Percentiles rank a stretch among this genome's conserved stretches.
Conservation (phyloP, 805 yeast genomes). For the Lipomyces yamadae region DNA sequence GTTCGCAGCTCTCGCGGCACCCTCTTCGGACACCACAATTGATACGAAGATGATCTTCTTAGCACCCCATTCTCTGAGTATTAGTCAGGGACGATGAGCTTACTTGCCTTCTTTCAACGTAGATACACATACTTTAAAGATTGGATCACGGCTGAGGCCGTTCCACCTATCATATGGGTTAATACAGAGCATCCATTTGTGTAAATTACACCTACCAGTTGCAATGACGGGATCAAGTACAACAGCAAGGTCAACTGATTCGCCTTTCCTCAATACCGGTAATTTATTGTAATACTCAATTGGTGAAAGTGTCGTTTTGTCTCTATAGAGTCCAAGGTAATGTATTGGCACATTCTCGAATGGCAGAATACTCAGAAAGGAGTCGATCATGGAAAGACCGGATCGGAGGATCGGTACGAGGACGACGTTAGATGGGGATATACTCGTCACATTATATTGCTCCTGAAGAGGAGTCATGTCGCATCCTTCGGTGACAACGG, state of each 20-base stretch:
- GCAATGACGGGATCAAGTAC: slow-evolving; percentile 46
- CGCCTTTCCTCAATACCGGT: slow-evolving; percentile 35
- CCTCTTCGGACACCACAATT: slow-evolving; percentile 41
- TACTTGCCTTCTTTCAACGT: background rate
- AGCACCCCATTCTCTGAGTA: slow-evolving; percentile 44
- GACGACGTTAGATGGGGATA: slow-evolving; percentile 38
- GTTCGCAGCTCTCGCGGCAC: slow-evolving; percentile 35
- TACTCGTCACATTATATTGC: slow-evolving; percentile 22
- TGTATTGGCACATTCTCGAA: slow-evolving; percentile 42
- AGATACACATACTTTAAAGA: slow-evolving; percentile 34
- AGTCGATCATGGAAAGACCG: slow-evolving; percentile 44
- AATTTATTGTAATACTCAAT: slow-evolving; percentile 47
- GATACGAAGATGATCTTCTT: slow-evolving; percentile 41
- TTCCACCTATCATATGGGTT: slow-evolving; percentile 39
- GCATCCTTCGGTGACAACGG: slow-evolving; percentile 14
- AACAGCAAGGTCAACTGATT: slow-evolving; percentile 40
- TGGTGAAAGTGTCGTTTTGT: slow-evolving; percentile 42
- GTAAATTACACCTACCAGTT: slow-evolving; percentile 36
- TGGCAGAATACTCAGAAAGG: slow-evolving; percentile 43
- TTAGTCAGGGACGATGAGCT: background rate
- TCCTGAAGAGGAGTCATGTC: slow-evolving; percentile 28
- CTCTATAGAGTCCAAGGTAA: slow-evolving; percentile 46
- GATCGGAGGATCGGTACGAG: slow-evolving; percentile 45
- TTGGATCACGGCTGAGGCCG: slow-evolving; percentile 44
- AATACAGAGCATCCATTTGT: background rate